phyloP scores from a whole-genome alignment of 192 early-diverging fungal species.

The Coemansia reversa region DNA sequence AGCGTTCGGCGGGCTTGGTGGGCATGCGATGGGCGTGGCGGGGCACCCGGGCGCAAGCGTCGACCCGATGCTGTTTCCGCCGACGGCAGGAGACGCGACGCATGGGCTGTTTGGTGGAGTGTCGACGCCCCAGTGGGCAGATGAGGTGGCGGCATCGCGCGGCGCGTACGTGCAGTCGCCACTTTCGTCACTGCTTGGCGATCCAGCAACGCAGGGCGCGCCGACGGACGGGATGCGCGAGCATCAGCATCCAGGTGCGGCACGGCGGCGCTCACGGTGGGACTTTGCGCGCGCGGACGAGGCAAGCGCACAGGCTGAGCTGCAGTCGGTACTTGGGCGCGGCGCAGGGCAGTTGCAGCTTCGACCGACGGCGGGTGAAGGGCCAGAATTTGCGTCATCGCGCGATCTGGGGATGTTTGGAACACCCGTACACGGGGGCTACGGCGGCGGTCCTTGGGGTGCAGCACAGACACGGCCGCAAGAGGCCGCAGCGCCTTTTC shows the following conservation, averaged over 20 bases:
- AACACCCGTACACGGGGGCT: constrained; percentile 29
- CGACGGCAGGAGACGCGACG: constrained; percentile 3
- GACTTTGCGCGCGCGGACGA: constrained; percentile 43
- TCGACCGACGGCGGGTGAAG: constrained; percentile 2
- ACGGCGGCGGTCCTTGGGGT: constrained; percentile 24
- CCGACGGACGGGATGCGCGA: constrained; percentile 9
- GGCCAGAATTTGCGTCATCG: constrained; percentile 29
- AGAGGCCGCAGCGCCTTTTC: constrained; percentile 20
- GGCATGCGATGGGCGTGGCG: constrained; percentile 7
- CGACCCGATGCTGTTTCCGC: constrained; percentile 45
- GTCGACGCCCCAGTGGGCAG: constrained; percentile 21
- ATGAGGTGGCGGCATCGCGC: constrained; percentile 7
- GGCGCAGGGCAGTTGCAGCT: constrained; percentile 13
- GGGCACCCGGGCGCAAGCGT: constrained; percentile 28
- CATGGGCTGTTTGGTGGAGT: constrained; percentile 21
- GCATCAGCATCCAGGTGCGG: constrained; percentile 3
- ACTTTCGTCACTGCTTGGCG: constrained; percentile 22
- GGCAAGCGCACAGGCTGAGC: constrained; percentile 50
- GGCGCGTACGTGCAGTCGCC: constrained; percentile 21
- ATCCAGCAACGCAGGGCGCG: constrained; percentile 8
- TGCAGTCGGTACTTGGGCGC: constrained; percentile 46
- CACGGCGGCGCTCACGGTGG: constrained; percentile 43
- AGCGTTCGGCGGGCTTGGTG: constrained; percentile 11
- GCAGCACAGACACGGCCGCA: constrained; percentile 9
- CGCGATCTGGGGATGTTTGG: constrained; percentile 51